Evolutionary conservation across 768 basidiomycete species (phyloP), one percentile per base, ranked within the genome.

Genomic region (Xerocomellus dryophilus): DNA sequence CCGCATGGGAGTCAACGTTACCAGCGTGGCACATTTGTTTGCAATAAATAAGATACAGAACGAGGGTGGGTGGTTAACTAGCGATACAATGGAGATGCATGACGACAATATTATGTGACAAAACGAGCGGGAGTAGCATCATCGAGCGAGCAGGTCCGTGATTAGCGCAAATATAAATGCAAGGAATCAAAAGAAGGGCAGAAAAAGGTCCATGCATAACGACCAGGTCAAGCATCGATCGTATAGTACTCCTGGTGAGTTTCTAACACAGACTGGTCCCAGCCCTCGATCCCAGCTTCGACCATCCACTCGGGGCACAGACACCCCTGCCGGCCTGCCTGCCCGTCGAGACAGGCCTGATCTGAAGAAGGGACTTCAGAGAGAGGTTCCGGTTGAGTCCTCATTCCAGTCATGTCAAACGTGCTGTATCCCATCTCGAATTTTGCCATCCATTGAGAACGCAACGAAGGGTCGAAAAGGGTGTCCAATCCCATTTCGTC

Each of bases 301-400:
- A 43, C 43, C 63, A 65, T 65, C 63, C 63, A 64, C 8, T 64
- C 63, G n/a, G 63, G 55, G 12, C 57, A 64, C 5, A 65, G 51
- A 46, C 60, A 62, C n/a, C 54, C 63, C 2, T 60, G 54, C 12
- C 31, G 57, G 6, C 31, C 31, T 0, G 41, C 44, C 18, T 5
- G 18, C 7, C 7, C 2, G 10, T 54, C 40, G 21, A 35, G 7
- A 29, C 2, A 5, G 4, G 10, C 21, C 25, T 6, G 18, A 1
- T 18, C 21, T 0, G 21, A n/a, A 11, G 46, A 5, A 7, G 39
- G n/a, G 12, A 4, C 21, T 27, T 0, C 34, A 4, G 11, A 27
- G 27, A 32, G 18, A 20, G 23, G 4, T 9, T 45, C 21, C 5
- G 29, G 49, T 5, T 7, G 7, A 18, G 46, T 3, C 20, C 5